Conservation (phyloP, 768 basidiomycete genomes). For the Phanerodontia chrysosporium region DNA sequence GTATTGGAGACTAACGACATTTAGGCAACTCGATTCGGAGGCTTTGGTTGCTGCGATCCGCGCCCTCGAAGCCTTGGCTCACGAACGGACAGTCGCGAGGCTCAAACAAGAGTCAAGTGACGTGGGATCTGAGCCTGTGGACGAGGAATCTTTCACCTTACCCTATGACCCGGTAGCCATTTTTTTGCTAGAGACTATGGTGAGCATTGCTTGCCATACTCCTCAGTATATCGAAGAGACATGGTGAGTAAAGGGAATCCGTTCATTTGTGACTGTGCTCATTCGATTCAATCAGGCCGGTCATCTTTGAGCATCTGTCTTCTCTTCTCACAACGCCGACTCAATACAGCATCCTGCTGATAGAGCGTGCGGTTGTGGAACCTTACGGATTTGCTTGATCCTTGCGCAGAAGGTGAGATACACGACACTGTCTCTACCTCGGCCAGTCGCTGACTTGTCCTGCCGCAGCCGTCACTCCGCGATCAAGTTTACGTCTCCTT, state of each 20-base stretch:
- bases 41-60: conserved; percentile 81
- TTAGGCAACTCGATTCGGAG: conserved; percentile 73
- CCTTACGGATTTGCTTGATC: conserved; percentile 81
- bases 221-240: conserved; percentile 80
- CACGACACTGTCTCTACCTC: conserved; percentile 5
- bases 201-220: conserved; percentile 78
- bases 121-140: conserved; percentile 27
- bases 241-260: conserved; percentile 51
- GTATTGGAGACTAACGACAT: neutral
- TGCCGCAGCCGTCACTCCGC: conserved; percentile 65
- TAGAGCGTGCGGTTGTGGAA: conserved; percentile 91
- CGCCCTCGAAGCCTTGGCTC: conserved; percentile 85
- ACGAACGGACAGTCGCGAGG: conserved; percentile 81
- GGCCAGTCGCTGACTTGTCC: neutral
- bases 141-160: conserved; percentile 49
- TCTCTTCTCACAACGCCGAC: conserved; percentile 69
- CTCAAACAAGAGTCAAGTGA: conserved; percentile 71
- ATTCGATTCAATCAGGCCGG: conserved; percentile 59
- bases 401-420: conserved; percentile 69
- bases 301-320: conserved; percentile 90
- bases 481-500: conserved; percentile 95
- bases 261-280: neutral
- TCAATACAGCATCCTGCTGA: conserved; percentile 85
- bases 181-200: conserved; percentile 92
- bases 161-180: conserved; percentile 95